Base-by-base conservation (phyloP, 2,329 filamentous ascomycete species). In the Hawksworthiomyces lignivorus region DNA sequence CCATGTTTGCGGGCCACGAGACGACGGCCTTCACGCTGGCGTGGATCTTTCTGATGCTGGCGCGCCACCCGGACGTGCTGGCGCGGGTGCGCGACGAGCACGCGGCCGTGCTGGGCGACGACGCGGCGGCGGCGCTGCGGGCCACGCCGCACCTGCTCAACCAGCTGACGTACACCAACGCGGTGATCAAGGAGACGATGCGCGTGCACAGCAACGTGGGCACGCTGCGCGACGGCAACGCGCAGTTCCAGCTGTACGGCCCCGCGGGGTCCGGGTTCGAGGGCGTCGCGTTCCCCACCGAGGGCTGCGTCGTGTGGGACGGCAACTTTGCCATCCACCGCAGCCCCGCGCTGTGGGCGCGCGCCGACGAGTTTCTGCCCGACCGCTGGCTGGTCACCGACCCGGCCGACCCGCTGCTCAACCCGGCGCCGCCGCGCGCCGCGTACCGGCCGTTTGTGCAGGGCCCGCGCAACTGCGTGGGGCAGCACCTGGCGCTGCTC, bases 401-500 rank as follows among this genome's bases (percentile, higher is more conserved):
- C 9, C 55, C 55, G 1, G 59, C 51, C 14, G 51, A 66, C 49
- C 54, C 55, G 48, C 55, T 57, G 28, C 54, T 59, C 42, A n/a
- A n/a, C n/a, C n/a, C n/a, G n/a, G n/a, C n/a, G n/a, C 56, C 58
- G 26, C 47, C 55, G 35, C 64, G 68, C 37, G 64, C 67, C 31
- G 75, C 73, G 1, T 80, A 65, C 63, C 64, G 73, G 8, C 63
- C 70, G 0, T 80, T 80, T 53, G 71, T 73, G 49, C 62, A 67
- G 42, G 75, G 76, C 0, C 62, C 67, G 3, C 56, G 75, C 11
- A 71, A 69, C 39, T 81, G 75, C 50, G 68, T 77, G 9, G 76
- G 75, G 0, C 72, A 79, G 53, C 43, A 48, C 22, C 42, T 51
- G 19, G 49, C 44, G 17, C 31, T 46, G 36, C 43, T 38, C 14